These are phyloP conservation scores for Xanthoparmelia taractica DNA, from an alignment of 495 filamentous ascomycete species.

Conservation along the genomic window DNA sequence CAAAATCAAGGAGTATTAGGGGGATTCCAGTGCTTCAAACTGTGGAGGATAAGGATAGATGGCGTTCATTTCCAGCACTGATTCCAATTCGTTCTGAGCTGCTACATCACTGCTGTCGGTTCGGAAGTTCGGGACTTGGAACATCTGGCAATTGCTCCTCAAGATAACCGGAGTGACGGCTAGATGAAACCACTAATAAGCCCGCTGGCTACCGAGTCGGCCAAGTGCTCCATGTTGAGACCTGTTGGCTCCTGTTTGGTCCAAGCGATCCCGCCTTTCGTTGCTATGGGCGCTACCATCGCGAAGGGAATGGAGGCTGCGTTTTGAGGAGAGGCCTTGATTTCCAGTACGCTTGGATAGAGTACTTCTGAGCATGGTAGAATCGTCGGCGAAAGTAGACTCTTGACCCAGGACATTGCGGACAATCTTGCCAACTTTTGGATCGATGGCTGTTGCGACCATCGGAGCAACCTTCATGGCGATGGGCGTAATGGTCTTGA, in stretches of 20 bases:
- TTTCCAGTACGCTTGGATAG: no score
- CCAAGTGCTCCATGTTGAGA: background rate
- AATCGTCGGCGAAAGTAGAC: constrained; percentile 9
- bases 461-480: constrained; percentile 23
- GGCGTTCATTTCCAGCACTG: background rate
- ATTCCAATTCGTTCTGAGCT: background rate
- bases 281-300: background rate
- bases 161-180: background rate
- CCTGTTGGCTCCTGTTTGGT: background rate
- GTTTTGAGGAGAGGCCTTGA: background rate
- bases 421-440: constrained; percentile 18
- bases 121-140: background rate
- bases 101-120: background rate
- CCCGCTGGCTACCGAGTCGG: background rate
- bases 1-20: constrained; percentile 5
- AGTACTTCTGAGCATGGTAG: background rate
- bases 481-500: constrained; percentile 24
- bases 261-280: background rate
- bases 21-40: no score
- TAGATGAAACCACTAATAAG: background rate
- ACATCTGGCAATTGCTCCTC: background rate
- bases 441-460: constrained; percentile 20
- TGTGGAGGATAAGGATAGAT: background rate
- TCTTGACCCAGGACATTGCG: constrained; percentile 12
- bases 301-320: constrained; percentile 2